A percentile compares a stretch with the other conserved stretches of the same genome.
These are phyloP conservation scores for Globisporangium carolinianum DNA, from an alignment of 352 stramenopile genomes.

Conservation along the genomic window DNA sequence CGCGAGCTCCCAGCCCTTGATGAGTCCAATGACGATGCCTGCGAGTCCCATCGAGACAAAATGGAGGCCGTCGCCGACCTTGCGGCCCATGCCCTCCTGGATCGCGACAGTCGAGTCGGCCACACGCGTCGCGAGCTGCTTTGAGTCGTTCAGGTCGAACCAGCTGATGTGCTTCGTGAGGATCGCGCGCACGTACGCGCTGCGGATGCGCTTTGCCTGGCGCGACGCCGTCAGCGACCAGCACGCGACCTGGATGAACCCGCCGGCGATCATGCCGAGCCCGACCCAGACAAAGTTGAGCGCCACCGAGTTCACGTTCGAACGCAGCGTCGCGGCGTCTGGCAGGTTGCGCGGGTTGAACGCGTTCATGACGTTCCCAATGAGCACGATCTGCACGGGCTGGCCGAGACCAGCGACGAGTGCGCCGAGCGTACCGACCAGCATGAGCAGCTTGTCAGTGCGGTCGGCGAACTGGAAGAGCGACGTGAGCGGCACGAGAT, in stretches of 20 bases:
- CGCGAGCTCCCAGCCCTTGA: constrained; percentile 60
- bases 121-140: constrained; percentile 21
- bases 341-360: constrained; percentile 16
- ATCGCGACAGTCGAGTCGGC: constrained; percentile 36
- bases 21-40: constrained; percentile 54
- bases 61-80: constrained; percentile 45
- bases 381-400: constrained; percentile 26
- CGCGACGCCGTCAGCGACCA: constrained; percentile 57
- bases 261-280: background rate
- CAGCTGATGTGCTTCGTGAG: constrained; percentile 33
- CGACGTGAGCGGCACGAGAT: constrained; percentile 29
- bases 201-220: constrained; percentile 36
- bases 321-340: constrained; percentile 21
- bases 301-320: constrained; percentile 24
- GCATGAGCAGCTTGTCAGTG: constrained; percentile 22
- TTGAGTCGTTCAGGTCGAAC: constrained; percentile 39
- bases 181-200: constrained; percentile 26
- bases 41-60: constrained; percentile 58
- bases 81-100: constrained; percentile 57
- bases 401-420: constrained; percentile 12
- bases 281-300: constrained; percentile 2
- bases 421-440: constrained; percentile 8
- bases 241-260: background rate
- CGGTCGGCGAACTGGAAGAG: constrained; percentile 41
- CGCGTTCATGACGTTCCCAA: constrained; percentile 28